These are phyloP conservation scores for Diaporthe nobilis DNA, from an alignment of 2,329 filamentous ascomycete species.

Conservation along the genomic window DNA sequence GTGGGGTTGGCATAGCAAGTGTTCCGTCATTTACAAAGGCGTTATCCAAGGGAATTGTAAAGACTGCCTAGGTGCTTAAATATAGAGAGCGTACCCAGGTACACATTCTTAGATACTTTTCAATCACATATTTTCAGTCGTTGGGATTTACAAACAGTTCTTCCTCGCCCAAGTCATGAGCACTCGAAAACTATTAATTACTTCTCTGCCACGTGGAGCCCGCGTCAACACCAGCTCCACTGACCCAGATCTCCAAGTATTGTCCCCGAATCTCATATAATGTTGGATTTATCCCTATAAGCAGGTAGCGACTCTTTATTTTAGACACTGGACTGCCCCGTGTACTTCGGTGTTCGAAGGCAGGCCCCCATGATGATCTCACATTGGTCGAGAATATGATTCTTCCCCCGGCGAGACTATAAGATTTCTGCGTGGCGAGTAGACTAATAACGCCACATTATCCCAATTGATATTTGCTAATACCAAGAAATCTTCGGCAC, in stretches of 20 bases:
- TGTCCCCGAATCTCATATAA: background rate
- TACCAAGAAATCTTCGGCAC: background rate
- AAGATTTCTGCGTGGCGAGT: background rate
- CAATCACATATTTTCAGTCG: background rate
- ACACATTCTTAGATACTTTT: background rate
- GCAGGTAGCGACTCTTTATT: background rate
- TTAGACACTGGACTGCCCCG: background rate
- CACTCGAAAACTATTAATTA: background rate
- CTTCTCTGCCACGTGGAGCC: background rate
- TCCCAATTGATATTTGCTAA: background rate
- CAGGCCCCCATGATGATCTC: background rate
- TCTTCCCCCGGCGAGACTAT: background rate
- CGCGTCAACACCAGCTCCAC: background rate
- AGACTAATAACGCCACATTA: background rate
- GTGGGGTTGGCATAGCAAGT: background rate
- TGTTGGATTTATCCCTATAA: background rate
- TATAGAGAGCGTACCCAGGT: background rate
- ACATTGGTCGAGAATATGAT: background rate
- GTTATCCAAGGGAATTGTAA: background rate
- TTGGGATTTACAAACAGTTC: accelerated
- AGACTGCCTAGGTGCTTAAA: background rate
- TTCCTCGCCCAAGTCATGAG: background rate
- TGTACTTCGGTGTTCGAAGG: background rate
- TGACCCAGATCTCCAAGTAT: background rate
- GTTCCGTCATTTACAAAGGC: background rate